Percentiles rank a stretch among this genome's conserved stretches.
These are phyloP conservation scores for Drosera spatulata DNA, from an alignment of 179 eudicot species.

Conservation along the genomic window DNA sequence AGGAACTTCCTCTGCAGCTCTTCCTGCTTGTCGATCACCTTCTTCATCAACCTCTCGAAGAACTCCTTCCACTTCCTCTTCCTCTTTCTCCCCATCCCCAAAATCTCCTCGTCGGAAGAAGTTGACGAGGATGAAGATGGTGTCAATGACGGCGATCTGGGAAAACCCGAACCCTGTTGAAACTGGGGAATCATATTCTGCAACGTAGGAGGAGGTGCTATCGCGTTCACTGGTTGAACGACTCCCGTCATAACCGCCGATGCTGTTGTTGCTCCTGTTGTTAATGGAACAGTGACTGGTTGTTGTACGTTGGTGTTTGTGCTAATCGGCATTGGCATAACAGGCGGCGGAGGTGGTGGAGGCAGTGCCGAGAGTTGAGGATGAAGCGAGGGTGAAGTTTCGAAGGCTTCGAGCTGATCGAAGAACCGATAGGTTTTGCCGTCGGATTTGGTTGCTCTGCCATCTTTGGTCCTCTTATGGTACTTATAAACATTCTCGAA, in stretches of 20 bases:
- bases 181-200: not conserved
- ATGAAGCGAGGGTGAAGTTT: not conserved
- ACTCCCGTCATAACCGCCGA: not conserved
- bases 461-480: conserved; percentile 12
- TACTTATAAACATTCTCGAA: conserved; percentile 64
- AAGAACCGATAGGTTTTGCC: conserved; percentile 12
- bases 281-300: conserved; percentile 8
- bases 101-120: conserved; percentile 4
- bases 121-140: conserved; percentile 2
- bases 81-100: conserved; percentile 9
- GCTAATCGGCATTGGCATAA: not conserved
- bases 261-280: not conserved
- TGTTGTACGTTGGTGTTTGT: too few species aligned
- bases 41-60: conserved; percentile 5
- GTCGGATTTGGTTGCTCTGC: conserved; percentile 5
- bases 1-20: conserved; percentile 12
- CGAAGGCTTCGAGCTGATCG: conserved; percentile 9
- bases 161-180: not conserved
- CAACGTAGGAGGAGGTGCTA: not conserved
- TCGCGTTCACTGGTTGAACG: conserved; percentile 1
- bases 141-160: not conserved
- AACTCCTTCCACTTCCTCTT: conserved; percentile 10
- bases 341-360: not conserved
- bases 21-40: conserved; percentile 9
- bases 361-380: conserved; percentile 3